Base-by-base conservation (phyloP, 1,284 basidiomycete genomes). In the Fistulina hepatica region DNA sequence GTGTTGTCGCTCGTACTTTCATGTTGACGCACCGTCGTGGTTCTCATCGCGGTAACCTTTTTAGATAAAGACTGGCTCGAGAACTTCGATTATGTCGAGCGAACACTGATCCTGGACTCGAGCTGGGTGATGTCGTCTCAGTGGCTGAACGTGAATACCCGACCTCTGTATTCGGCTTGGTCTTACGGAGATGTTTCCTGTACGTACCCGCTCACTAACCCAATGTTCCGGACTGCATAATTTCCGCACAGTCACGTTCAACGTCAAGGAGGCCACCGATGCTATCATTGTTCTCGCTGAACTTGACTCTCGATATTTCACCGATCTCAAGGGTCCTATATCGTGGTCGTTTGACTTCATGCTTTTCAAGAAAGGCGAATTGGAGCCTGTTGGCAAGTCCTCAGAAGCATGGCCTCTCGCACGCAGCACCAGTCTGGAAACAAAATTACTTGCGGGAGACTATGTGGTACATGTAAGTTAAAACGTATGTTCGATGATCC, bases 391-490 rank as follows among this genome's bases (percentile, higher is more conserved):
- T 12, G 25, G 6, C 12, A 15, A 27, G 5, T 11, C 25, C 5
- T 3, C 5, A 3, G 15, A 27, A 27, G 6, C 25, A 52, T 59
- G 1, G 42, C 50, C 5, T 48, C 52, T 27, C 58, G 50, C 30
- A 44, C 52, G 11, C n/a, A 67, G 64, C 40, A 61, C 64, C 9
- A 64, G 60, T 34, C 44, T 63, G 11, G 63, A 65, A 33, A 37
- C 61, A 4, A 44, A 64, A 6, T 53, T 72, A 2, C 63, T 69
- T 15, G 52, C 56, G 4, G 71, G 70, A n/a, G 65, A 70, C 12
- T 72, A 71, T 47, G 57, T 71, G 23, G 63, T 72, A 17, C 70
- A 74, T 52, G 72, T 71, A 25, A 46, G 65, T 36, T 39, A 44
- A 9, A 13, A 28, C 19, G 21, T 21, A 20, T 25, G n/a, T 31